Conservation (phyloP, 768 basidiomycete genomes). For the Trametes cingulata region DNA sequence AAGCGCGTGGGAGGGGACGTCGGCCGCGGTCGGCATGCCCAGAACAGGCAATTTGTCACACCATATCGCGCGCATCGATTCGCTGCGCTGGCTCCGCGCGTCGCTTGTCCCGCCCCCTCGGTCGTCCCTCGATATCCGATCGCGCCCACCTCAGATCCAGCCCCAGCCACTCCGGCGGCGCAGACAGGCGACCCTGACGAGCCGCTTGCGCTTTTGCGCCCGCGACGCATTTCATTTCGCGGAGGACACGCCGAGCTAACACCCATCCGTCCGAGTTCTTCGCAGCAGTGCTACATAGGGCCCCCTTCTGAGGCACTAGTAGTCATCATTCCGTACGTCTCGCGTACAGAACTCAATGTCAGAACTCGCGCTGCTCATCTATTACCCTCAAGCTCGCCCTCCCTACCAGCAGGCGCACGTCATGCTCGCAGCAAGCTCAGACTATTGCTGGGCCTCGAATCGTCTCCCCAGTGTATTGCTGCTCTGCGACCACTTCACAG, state of each 20-base stretch:
- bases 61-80: slow-evolving; percentile 2
- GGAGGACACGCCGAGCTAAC: not conserved
- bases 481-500: not conserved
- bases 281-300: no score
- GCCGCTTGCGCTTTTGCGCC: not conserved
- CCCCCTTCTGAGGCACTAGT: no score
- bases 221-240: not conserved
- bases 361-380: not conserved
- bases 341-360: not conserved
- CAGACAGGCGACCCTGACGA: not conserved
- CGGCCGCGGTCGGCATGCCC: slow-evolving; percentile 11
- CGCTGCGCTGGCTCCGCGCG: not conserved
- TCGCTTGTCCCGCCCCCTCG: no score
- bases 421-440: not conserved
- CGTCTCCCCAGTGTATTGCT: not conserved
- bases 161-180: not conserved
- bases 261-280: not conserved
- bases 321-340: not conserved
- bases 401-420: not conserved
- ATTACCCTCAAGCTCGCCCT: no score
- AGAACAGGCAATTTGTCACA: slow-evolving; percentile 8
- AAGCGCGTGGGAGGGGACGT: not conserved
- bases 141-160: no score
- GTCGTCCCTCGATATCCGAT: no score
- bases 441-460: no score